Percentiles rank a stretch among this genome's conserved stretches.
Evolutionary conservation across 139 green algal species (phyloP).

Genomic region (Trebouxia sp.): DNA sequence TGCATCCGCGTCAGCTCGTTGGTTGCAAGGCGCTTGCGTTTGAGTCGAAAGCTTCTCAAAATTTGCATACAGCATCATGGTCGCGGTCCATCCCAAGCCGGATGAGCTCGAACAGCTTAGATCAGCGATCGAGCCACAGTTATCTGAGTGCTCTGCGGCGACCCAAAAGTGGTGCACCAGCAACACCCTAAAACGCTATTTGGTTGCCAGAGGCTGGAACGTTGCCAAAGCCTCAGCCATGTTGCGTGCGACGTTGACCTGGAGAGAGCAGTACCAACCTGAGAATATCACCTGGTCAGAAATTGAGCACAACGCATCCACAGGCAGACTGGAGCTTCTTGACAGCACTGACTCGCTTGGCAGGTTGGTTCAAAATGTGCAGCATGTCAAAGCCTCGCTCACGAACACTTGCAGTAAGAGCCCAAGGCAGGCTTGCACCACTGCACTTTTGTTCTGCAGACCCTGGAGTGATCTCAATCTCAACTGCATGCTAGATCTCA

Average conservation of each 20-base stretch:
- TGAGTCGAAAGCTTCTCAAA: too few species aligned
- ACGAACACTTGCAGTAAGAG: not conserved
- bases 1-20: too few species aligned
- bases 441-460: not conserved
- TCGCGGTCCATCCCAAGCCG: not conserved
- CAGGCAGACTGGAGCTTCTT: conserved; percentile 59
- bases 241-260: conserved; percentile 60
- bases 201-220: conserved; percentile 71
- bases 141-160: conserved; percentile 28
- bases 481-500: not conserved
- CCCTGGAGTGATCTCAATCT: not conserved
- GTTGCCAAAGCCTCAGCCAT: conserved; percentile 72
- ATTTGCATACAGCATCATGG: too few species aligned
- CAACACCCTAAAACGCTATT: conserved; percentile 73
- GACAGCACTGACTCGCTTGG: not conserved
- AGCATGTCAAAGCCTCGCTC: too few species aligned
- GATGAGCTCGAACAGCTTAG: not conserved
- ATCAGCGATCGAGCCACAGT: conserved; percentile 4
- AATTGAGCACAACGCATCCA: conserved; percentile 55
- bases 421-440: not conserved
- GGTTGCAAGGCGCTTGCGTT: too few species aligned
- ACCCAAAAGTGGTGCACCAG: conserved; percentile 58
- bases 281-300: conserved; percentile 66
- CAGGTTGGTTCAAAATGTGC: not conserved
- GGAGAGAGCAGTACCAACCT: conserved; percentile 63